Evolutionary conservation across 2,329 filamentous ascomycete genomes (phyloP), one percentile per base, ranked within the genome.

Genomic region (Hyphodiscus sp.): DNA sequence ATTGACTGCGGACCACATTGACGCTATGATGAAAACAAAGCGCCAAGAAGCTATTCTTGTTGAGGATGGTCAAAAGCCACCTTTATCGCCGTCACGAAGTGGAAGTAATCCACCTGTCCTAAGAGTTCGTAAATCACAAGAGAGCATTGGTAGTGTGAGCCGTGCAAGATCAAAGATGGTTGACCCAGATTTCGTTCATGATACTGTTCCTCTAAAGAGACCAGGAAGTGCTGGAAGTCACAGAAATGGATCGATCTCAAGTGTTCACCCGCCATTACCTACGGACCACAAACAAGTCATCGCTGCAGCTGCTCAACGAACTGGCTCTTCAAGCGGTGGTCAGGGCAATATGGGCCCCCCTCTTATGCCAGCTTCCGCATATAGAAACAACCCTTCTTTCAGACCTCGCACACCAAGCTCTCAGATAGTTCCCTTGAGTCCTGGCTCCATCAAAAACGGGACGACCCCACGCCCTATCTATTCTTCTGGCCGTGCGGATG

Each of bases 281-380:
- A 63, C 76, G 13, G 91, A 96, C 68, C 91, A 96, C 69, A 88
- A 83, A 61, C 82, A 94, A 70, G 85, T 80, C 54, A 96, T 96
- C 62, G 86, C 92, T 63, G 89, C 89, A 47, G 89, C 88, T 41
- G 74, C 77, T 51, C 76, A 81, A 63, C 85, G 83, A 57, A 76
- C 78, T 26, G 73, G 74, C 20, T 82, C 81, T 45, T 81, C 80
- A 20, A 54, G 47, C 44, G 62, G 62, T 18, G 73, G 26, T 61
- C 71, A 50, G 69, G 74, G 54, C 15, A 63, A 71, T 41, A 96
- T 96, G 91, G 90, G 87, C 2, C 92, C 92, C 47, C 92, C 92
- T n/a, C 69, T 82, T 43, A 78, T 88, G 63, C 89, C 91, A 30
- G 89, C 91, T 47, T 95, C 90, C 55, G 87, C 86, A 41, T 61